phyloP scores from a whole-genome alignment of 805 yeast species.

The Myxozyma lipomycoides region DNA sequence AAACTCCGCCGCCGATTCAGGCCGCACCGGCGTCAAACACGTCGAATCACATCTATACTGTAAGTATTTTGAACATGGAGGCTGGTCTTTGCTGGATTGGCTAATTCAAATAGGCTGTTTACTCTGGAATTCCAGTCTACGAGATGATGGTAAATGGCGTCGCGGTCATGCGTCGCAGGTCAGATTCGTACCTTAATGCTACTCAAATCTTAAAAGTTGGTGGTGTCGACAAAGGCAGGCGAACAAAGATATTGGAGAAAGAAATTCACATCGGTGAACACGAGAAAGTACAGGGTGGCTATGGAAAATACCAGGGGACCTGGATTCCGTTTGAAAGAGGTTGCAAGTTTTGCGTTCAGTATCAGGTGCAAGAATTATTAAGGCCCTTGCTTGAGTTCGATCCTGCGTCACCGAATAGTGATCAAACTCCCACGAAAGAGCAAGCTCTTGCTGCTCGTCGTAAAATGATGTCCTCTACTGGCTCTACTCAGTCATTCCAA shows the following conservation, averaged over 20 bases:
- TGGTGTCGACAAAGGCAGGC: slow-evolving; percentile 59
- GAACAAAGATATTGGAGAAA: slow-evolving; percentile 60
- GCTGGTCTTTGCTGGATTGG: slow-evolving; percentile 4
- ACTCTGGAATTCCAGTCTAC: slow-evolving; percentile 56
- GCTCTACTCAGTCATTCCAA: slow-evolving; percentile 19
- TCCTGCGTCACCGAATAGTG: slow-evolving; percentile 31
- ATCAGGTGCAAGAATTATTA: slow-evolving; percentile 52
- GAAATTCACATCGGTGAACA: slow-evolving; percentile 61
- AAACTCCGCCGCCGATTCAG: slow-evolving; percentile 26
- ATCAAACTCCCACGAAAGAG: slow-evolving; percentile 48
- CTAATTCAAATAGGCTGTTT: too few relatives aligned
- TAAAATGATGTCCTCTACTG: slow-evolving; percentile 25
- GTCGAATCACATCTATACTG: slow-evolving; percentile 20
- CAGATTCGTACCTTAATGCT: slow-evolving; percentile 66
- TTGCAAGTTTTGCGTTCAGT: slow-evolving; percentile 53
- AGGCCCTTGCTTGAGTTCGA: slow-evolving; percentile 50
- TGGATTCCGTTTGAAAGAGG: slow-evolving; percentile 54
- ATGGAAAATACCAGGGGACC: slow-evolving; percentile 72
- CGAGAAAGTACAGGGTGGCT: slow-evolving; percentile 70
- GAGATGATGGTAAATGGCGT: slow-evolving; percentile 61
- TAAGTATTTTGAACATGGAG: background rate
- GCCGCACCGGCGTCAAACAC: background rate
- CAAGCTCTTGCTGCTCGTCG: slow-evolving; percentile 44
- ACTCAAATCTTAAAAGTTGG: slow-evolving; percentile 68
- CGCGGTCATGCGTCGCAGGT: slow-evolving; percentile 61